Percentiles rank a stretch among this genome's conserved stretches.
These are phyloP conservation scores for Plasmodiophora brassicae DNA, from an alignment of 208 protist species.

Conservation along the genomic window DNA sequence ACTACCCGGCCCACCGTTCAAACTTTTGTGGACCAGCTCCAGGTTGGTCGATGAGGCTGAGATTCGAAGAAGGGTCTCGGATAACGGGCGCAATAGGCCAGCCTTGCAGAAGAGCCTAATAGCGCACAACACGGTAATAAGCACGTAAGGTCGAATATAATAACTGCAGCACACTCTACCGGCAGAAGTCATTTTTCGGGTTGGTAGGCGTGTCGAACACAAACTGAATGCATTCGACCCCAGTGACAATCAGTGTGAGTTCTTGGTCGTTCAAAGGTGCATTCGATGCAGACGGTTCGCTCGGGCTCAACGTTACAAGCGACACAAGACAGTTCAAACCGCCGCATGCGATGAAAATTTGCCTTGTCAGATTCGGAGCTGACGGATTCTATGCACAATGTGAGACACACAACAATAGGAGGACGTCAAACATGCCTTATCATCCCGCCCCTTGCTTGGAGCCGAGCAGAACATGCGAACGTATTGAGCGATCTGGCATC, in stretches of 20 bases:
- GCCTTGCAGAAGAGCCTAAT: not conserved
- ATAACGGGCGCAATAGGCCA: not conserved
- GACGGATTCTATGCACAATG: not conserved
- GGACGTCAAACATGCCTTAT: not conserved
- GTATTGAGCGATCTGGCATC: not conserved
- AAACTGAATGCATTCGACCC: conserved; percentile 33
- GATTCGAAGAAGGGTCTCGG: not conserved
- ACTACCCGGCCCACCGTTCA: not conserved
- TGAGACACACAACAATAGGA: not conserved
- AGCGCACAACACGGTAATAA: not conserved
- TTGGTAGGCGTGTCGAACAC: conserved; percentile 39
- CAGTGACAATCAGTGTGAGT: not conserved
- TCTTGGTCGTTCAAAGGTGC: not conserved
- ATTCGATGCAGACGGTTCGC: too few species aligned
- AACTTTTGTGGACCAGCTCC: not conserved
- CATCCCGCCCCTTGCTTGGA: not conserved
- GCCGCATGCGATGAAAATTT: conserved; percentile 50
- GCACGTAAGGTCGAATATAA: too few species aligned
- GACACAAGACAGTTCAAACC: conserved; percentile 17
- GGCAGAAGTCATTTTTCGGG: conserved; percentile 44
- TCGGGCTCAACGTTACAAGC: not conserved
- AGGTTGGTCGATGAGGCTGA: not conserved
- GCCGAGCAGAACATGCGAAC: not conserved
- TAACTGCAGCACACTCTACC: not conserved
- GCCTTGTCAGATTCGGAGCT: conserved; percentile 1